Evolutionary conservation across 306 rosid species (phyloP).

Genomic region (Abrus precatorius): DNA sequence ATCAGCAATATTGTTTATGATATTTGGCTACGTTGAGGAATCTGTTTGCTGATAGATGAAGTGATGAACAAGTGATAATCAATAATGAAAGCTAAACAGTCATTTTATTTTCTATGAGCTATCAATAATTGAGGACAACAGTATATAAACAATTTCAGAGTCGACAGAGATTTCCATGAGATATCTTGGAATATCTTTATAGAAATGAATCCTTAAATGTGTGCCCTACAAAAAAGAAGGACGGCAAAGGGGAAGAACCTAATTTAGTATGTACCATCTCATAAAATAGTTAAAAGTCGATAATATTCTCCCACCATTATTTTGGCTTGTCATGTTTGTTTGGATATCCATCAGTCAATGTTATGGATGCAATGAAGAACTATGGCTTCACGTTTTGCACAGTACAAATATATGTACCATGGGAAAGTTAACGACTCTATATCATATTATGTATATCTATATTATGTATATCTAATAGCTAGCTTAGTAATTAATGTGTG

Average conservation of each 20-base stretch:
- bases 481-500: no score
- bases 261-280: neutral
- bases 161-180: constrained; percentile 34
- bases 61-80: constrained; percentile 21
- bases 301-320: constrained; percentile 17
- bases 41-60: constrained; percentile 10
- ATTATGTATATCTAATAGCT: no score
- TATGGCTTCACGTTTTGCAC: constrained; percentile 52
- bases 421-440: neutral
- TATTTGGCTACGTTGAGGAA: neutral
- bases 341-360: constrained; percentile 20
- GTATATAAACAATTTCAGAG: constrained; percentile 31
- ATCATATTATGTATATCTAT: no score
- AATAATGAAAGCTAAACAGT: constrained; percentile 42
- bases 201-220: constrained; percentile 30
- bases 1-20: no score
- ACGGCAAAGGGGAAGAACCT: constrained; percentile 28
- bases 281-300: constrained; percentile 12
- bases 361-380: constrained; percentile 31
- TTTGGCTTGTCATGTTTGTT: constrained; percentile 35
- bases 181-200: constrained; percentile 14
- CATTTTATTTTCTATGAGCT: neutral
- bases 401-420: constrained; percentile 19
- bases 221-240: constrained; percentile 21
- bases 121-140: constrained; percentile 48